A percentile compares a stretch with the other conserved stretches of the same genome.
Evolutionary conservation across 2,329 filamentous ascomycete species (phyloP).

Genomic region (Chaetomium sp.): DNA sequence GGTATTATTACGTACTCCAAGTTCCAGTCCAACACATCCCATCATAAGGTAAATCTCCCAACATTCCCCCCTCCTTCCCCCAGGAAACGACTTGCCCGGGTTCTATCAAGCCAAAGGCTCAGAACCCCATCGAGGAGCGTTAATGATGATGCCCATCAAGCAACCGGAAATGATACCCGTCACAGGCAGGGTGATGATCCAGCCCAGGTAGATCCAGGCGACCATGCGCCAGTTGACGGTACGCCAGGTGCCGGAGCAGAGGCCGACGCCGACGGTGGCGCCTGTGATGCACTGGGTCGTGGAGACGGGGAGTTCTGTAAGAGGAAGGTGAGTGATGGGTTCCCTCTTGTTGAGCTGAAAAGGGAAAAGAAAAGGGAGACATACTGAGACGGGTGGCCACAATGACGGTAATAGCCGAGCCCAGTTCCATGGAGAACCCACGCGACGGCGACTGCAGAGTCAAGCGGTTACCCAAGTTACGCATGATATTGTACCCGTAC

Average conservation of each 20-base stretch:
- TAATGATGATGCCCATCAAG: constrained; percentile 56
- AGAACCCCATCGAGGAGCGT: constrained; percentile 47
- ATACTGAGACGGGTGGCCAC: constrained; percentile 53
- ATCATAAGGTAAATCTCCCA: too few species aligned
- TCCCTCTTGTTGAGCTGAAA: too few species aligned
- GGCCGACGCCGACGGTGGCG: constrained; percentile 55
- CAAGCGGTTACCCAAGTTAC: constrained; percentile 50
- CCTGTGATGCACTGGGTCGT: constrained; percentile 61
- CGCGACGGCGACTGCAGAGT: constrained; percentile 51
- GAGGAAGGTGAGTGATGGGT: too few species aligned
- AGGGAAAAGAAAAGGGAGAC: constrained; percentile 14
- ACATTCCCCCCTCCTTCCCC: too few species aligned
- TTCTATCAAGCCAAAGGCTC: constrained; percentile 3
- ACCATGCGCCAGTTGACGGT: constrained; percentile 60
- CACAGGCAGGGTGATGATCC: constrained; percentile 54
- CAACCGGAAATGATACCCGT: constrained; percentile 52
- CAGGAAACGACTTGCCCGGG: too few species aligned
- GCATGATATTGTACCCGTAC: constrained; percentile 60
- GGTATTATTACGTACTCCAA: too few species aligned
- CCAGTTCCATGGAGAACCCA: constrained; percentile 53
- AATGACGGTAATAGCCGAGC: constrained; percentile 55
- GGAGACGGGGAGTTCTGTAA: constrained; percentile 50
- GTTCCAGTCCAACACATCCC: too few species aligned
- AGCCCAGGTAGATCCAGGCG: constrained; percentile 52
- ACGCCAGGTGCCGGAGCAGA: constrained; percentile 52